Percentiles rank a stretch among this genome's conserved stretches.
Conservation (phyloP, 441 rosid species). For the Hura crepitans region DNA sequence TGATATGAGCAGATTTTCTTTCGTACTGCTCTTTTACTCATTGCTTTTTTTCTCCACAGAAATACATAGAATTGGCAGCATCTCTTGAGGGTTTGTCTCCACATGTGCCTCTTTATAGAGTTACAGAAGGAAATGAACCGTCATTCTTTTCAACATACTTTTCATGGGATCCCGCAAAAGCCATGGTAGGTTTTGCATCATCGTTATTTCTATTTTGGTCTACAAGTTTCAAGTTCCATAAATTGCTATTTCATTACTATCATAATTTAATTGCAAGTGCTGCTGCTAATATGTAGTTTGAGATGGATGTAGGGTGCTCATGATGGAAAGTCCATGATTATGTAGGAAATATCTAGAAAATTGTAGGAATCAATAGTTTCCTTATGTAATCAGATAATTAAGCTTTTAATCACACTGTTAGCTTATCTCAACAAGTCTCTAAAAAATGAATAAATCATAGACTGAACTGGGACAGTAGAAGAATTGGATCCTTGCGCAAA, state of each 20-base stretch:
- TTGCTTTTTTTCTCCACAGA: constrained; percentile 45
- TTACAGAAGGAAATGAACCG: constrained; percentile 95
- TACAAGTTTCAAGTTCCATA: constrained; percentile 4
- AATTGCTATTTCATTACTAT: not conserved
- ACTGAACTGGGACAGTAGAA: not conserved
- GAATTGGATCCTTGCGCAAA: not conserved
- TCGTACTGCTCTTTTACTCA: constrained; percentile 21
- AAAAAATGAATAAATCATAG: not conserved
- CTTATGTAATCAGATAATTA: not conserved
- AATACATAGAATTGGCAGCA: constrained; percentile 69
- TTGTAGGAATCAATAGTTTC: not conserved
- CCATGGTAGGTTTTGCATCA: constrained; percentile 49
- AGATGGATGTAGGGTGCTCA: not conserved
- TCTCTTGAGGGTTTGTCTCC: constrained; percentile 77
- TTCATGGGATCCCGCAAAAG: constrained; percentile 79
- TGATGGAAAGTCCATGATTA: not conserved
- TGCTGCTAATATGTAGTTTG: not conserved
- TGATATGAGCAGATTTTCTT: constrained; percentile 15
- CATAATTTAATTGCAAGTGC: constrained; percentile 8
- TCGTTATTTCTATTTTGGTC: constrained; percentile 21
- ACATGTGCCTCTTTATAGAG: constrained; percentile 80
- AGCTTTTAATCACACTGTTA: not conserved
- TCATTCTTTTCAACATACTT: constrained; percentile 89
- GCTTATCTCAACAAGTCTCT: not conserved
- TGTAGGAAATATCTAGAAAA: not conserved